Base-by-base conservation (phyloP, 2,329 filamentous ascomycete species). In the Aspergillus pseudonomiae region DNA sequence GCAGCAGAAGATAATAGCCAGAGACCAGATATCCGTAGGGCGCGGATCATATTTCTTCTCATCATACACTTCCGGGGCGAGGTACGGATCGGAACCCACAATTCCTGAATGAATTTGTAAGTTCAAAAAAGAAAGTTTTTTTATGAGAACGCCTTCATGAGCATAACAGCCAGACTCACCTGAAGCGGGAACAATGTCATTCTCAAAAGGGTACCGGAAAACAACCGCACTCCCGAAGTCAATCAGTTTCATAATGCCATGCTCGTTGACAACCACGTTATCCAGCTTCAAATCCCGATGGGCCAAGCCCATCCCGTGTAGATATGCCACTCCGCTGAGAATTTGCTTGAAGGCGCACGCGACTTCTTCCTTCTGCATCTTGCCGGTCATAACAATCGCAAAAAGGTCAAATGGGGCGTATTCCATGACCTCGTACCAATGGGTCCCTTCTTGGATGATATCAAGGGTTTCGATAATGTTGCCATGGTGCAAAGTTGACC, bases 391-490 rank as follows among this genome's bases (percentile, higher is more conserved):
- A 69, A 99, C 95, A 68, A 96, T 97, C 14, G 95, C 95, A 76
- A 99, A 99, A 34, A 99, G 85, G 77, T 99, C 95, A 74, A 85
- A 99, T 0, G 95, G 95, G 12, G 94, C 95, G 74, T 96, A 99
- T 75, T 99, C 95, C 95, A 99, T 99, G 48, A 99, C 95, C 74
- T 98, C 94, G 73, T 93, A 99, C 93, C 95, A 99, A 68, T 91
- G 93, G 57, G 88, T 89, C 78, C 94, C 95, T 79, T 99, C 95
- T 69, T 96, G 92, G 12, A 99, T 88, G 67, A 99, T 96, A 77
- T 99, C 95, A 68, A 99, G 86, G 1, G 95, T 98, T 78, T 99
- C 95, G 72, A 99, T 98, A 70, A 99, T 93, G 76, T 99, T 99
- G 71, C 95, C 94, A 73, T 99, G 95, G 73, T 98, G 95, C 43